These are phyloP conservation scores for Dictyostelium citrinum DNA, from an alignment of 78 protist genomes.

Conservation along the genomic window DNA sequence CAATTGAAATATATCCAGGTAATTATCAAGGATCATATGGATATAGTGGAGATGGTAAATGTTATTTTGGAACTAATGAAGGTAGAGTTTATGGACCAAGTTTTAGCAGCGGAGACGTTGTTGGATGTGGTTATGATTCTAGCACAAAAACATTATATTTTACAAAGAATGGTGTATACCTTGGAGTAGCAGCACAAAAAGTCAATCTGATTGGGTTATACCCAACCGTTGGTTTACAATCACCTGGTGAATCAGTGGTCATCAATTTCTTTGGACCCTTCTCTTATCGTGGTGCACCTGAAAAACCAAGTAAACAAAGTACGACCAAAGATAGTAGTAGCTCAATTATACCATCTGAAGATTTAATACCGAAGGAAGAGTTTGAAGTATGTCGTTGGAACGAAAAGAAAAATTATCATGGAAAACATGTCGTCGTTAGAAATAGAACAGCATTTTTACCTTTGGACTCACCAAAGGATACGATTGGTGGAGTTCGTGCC, in stretches of 20 bases:
- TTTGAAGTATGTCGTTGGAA: slow-evolving; percentile 51
- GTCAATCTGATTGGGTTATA: not conserved
- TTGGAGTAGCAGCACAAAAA: slow-evolving; percentile 33
- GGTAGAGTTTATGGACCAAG: slow-evolving; percentile 29
- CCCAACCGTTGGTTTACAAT: slow-evolving; percentile 57
- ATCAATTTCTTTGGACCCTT: slow-evolving; percentile 50
- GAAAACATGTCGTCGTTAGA: not conserved
- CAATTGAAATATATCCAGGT: slow-evolving; percentile 49
- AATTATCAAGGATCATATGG: slow-evolving; percentile 39
- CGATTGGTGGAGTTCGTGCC: slow-evolving; percentile 44
- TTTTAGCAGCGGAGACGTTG: slow-evolving; percentile 31
- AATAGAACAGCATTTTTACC: slow-evolving; percentile 17
- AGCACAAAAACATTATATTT: slow-evolving; percentile 18
- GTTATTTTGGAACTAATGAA: slow-evolving; percentile 13
- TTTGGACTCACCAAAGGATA: not conserved
- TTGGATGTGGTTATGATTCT: slow-evolving; percentile 63
- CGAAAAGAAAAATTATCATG: not conserved
- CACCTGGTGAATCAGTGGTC: slow-evolving; percentile 32
- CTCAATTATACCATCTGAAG: not conserved
- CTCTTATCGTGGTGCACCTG: not conserved
- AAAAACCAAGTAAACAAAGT: not conserved
- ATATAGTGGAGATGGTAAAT: slow-evolving; percentile 61
- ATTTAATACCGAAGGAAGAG: slow-evolving; percentile 50
- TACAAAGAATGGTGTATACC: slow-evolving; percentile 41
- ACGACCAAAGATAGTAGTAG: not conserved